Percentiles rank a stretch among this genome's conserved stretches.
Evolutionary conservation across 306 rosid genomes (phyloP).

Genomic region (Macrotyloma uniflorum): DNA sequence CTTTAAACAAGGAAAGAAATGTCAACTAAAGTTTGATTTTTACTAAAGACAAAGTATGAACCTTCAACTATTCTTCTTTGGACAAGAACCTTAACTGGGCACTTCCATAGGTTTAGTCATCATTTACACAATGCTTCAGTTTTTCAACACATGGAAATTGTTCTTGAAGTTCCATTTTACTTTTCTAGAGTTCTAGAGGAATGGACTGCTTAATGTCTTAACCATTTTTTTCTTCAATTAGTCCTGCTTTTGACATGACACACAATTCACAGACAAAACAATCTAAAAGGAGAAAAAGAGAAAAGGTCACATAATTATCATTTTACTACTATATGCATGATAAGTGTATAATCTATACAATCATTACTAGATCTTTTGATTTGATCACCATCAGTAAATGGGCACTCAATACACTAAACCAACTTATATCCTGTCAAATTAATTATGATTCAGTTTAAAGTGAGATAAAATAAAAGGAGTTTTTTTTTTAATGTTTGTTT

Average conservation of each 20-base stretch:
- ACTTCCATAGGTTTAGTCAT: constrained; percentile 21
- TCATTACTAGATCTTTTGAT: not conserved
- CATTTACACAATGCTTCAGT: constrained; percentile 19
- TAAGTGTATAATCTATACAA: not conserved
- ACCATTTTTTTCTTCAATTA: not conserved
- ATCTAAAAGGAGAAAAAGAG: constrained; percentile 15
- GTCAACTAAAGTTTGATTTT: constrained; percentile 21
- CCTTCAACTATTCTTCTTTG: constrained; percentile 15
- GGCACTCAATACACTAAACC: constrained; percentile 4
- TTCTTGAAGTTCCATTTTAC: constrained; percentile 11
- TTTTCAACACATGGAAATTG: constrained; percentile 8
- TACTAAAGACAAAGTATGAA: not conserved
- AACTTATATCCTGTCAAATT: constrained; percentile 18
- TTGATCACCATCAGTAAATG: constrained; percentile 1
- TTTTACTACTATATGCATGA: not conserved
- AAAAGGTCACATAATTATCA: constrained; percentile 14
- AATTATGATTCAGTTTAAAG: not conserved
- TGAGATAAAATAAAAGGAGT: constrained; percentile 10
- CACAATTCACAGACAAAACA: not conserved
- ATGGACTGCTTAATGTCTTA: not conserved
- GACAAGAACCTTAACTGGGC: not conserved
- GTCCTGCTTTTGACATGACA: constrained; percentile 27
- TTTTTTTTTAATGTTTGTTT: not conserved
- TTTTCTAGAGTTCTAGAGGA: constrained; percentile 21
- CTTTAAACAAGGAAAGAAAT: constrained; percentile 20